Base-by-base conservation (phyloP, 495 filamentous ascomycete species). In the Talaromyces proteolyticus region DNA sequence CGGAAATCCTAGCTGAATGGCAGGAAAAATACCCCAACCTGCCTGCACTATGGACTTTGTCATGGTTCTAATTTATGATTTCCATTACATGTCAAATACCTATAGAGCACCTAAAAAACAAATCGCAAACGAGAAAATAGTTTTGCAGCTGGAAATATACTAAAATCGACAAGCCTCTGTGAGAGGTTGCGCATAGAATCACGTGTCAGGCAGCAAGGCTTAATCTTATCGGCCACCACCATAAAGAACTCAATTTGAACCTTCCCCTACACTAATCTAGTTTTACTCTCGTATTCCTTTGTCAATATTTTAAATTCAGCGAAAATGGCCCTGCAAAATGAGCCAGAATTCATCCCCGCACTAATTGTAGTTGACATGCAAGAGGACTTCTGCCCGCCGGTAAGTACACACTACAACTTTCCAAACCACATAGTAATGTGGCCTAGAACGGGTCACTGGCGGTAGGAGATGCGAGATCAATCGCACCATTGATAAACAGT, bases 341-440 rank as follows among this genome's bases (percentile, higher is more conserved):
- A 51, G 23, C 5, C 26, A 14, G 11, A 45, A 16, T 80, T 78
- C 65, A 74, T 63, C 44, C 74, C 79, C 40, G 85, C 85, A 17
- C 63, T 89, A 20, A 60, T 96, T 29, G 76, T 95, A 6, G 84
- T 96, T 18, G 91, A 96, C 64, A 75, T 95, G 68, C 93, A 98
- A 69, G 88, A 96, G 65, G 93, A 96, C 73, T 98, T 98, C 68
- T 95, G 89, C 67, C 89, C 88, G 52, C 92, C 92, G 20, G 88
- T 93, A 65, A 63, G 81, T 42, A 20, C 40, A 23, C 42, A 24
- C 6, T 22, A 34, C 26, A n/a, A 14, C 24, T 45, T n/a, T 41
- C 22, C 10, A 11, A 23, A 47, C 42, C 3, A 18, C 23, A 10
- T 44, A 50, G 38, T 24, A 18, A 25, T 16, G 36, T 24, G 12